Evolutionary conservation across 768 basidiomycete species (phyloP).

Genomic region (Rhizopogon sp.): DNA sequence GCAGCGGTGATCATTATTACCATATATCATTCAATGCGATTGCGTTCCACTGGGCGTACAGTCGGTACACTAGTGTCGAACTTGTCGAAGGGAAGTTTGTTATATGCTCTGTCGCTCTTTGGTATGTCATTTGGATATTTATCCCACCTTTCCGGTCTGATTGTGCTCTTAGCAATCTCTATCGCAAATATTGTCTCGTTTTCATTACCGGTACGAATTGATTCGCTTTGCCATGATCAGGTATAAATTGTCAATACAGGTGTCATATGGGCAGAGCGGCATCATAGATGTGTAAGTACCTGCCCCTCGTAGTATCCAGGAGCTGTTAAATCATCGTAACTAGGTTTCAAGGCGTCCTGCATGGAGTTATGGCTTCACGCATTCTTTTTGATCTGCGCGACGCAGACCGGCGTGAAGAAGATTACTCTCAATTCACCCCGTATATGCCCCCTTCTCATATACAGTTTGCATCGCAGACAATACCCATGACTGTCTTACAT

Average conservation of each 20-base stretch:
- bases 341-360: slow-evolving; percentile 9
- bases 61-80: not conserved
- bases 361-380: slow-evolving; percentile 9
- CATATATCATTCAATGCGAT: not conserved
- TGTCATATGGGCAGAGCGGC: slow-evolving; percentile 4
- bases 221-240: not conserved
- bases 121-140: not conserved
- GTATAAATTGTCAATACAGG: not conserved
- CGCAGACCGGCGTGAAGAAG: not conserved
- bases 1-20: slow-evolving; percentile 4
- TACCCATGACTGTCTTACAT: not conserved
- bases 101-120: slow-evolving; percentile 7
- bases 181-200: slow-evolving; percentile 7
- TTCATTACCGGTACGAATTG: slow-evolving; percentile 5
- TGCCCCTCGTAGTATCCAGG: not conserved
- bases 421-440: not conserved
- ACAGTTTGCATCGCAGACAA: not conserved
- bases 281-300: slow-evolving; percentile 6
- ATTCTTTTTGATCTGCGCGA: slow-evolving; percentile 9
- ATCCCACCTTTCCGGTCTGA: not conserved
- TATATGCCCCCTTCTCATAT: not conserved
- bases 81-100: slow-evolving; percentile 5
- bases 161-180: not conserved
- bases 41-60: not conserved
- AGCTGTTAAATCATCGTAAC: not conserved